phyloP scores from a whole-genome alignment of 2,329 filamentous ascomycete genomes.

The Colletotrichum filicis region DNA sequence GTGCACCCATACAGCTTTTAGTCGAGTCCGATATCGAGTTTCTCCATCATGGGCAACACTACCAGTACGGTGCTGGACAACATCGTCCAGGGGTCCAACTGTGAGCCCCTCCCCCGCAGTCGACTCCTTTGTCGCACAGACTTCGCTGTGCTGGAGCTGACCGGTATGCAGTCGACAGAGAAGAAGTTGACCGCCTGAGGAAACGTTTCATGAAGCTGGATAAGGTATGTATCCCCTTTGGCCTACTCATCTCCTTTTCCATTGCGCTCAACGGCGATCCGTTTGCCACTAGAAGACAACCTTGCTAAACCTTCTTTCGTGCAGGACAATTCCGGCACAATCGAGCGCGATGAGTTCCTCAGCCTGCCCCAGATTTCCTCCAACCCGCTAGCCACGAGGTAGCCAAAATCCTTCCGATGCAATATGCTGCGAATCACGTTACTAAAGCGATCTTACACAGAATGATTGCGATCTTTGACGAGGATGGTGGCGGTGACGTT shows the following conservation, averaged over 20 bases:
- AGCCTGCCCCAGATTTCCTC: slow-evolving; percentile 97
- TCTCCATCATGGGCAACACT: slow-evolving; percentile 71
- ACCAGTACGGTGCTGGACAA: slow-evolving; percentile 86
- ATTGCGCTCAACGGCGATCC: neutral
- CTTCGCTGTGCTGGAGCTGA: slow-evolving; percentile 32
- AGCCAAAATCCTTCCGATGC: slow-evolving; percentile 37
- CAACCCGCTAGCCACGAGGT: slow-evolving; percentile 96
- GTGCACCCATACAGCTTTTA: slow-evolving; percentile 6
- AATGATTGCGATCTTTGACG: slow-evolving; percentile 99
- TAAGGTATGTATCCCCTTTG: slow-evolving; percentile 71
- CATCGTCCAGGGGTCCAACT: slow-evolving; percentile 97
- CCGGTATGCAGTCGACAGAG: slow-evolving; percentile 80
- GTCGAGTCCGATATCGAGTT: slow-evolving; percentile 14
- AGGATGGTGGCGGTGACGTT: slow-evolving; percentile 96
- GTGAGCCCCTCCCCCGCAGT: slow-evolving; percentile 59
- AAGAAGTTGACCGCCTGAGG: slow-evolving; percentile 93
- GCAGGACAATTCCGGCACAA: slow-evolving; percentile 96
- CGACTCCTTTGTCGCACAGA: slow-evolving; percentile 31
- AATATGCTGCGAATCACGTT: neutral
- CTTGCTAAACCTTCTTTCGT: slow-evolving; percentile 18
- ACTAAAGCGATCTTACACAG: slow-evolving; percentile 55
- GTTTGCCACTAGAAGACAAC: neutral
- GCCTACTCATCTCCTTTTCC: neutral
- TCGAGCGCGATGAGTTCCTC: slow-evolving; percentile 98
- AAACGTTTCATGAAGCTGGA: slow-evolving; percentile 99